Evolutionary conservation across 257 asterid genomes (phyloP).

Genomic region (Solanum appendiculatum): DNA sequence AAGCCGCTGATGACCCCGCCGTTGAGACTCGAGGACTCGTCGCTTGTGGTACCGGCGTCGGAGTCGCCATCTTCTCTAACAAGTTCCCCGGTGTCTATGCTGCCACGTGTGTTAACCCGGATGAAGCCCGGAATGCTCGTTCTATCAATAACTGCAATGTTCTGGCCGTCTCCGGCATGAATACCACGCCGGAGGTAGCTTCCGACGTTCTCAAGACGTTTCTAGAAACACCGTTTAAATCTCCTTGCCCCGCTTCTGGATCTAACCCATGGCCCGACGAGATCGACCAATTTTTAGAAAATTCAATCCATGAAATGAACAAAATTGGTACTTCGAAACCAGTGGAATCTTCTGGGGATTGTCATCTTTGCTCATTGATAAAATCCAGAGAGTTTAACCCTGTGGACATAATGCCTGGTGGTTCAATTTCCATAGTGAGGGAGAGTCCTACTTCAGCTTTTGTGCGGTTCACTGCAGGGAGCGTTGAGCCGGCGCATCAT

Average conservation of each 20-base stretch:
- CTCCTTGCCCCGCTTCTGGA: slow-evolving; percentile 91
- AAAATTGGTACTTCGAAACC: slow-evolving; percentile 21
- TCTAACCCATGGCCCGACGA: slow-evolving; percentile 73
- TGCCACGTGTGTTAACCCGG: slow-evolving; percentile 65
- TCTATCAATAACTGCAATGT: slow-evolving; percentile 81
- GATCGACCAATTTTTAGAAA: slow-evolving; percentile 43
- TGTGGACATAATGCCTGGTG: slow-evolving; percentile 78
- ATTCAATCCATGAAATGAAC: slow-evolving; percentile 48
- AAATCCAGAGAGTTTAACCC: slow-evolving; percentile 49
- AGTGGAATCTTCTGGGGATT: neutral
- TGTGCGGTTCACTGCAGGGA: slow-evolving; percentile 68
- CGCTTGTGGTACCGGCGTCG: slow-evolving; percentile 88
- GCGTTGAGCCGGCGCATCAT: slow-evolving; percentile 88
- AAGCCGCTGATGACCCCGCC: slow-evolving; percentile 24
- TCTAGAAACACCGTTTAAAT: slow-evolving; percentile 55
- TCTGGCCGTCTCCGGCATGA: slow-evolving; percentile 69
- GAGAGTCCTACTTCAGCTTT: slow-evolving; percentile 82
- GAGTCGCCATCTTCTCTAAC: slow-evolving; percentile 82
- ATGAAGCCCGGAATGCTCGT: slow-evolving; percentile 59
- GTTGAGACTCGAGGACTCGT: slow-evolving; percentile 61
- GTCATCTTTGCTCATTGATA: slow-evolving; percentile 48
- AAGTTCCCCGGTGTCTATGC: slow-evolving; percentile 86
- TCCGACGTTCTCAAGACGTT: slow-evolving; percentile 44
- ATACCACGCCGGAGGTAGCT: slow-evolving; percentile 47
- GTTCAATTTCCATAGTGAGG: slow-evolving; percentile 55